Evolutionary conservation across 2,329 filamentous ascomycete genomes (phyloP), one percentile per base, ranked within the genome.

Genomic region (Laburnicola sp.): DNA sequence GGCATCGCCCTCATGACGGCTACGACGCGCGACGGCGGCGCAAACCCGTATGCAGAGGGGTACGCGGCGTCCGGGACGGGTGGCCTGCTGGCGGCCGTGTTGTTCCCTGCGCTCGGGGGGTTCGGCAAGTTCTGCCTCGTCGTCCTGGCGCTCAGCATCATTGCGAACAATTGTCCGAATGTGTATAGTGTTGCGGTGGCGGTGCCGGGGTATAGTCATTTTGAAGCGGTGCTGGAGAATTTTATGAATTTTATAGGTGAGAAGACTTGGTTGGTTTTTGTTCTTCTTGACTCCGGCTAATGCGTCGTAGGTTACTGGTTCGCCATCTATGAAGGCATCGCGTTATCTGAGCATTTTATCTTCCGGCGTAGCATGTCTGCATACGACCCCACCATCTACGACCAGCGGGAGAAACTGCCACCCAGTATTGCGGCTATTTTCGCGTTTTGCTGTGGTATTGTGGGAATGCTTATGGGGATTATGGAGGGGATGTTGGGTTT

Each of bases 81-180:
- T 23, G 88, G 87, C 23, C 75, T 91, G 3, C 78, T 91, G 11
- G 83, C 78, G 2, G 80, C 84, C 10, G 84, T 88, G 3, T 78
- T 90, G 1, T 77, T 86, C 50, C 81, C 82, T 6, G 79, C 79
- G 3, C 75, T 88, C 0, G 86, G 86, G 32, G 78, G 76, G 39
- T 90, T 91, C 66, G 88, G 88, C 56, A 80, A 87, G 65, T 89
- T 90, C 77, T 89, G 87, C 68, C 72, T 88, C 25, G 78, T 87
- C 46, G 76, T 88, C 40, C 78, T 89, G 6, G 83, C 84, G 2
- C 78, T 88, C 10, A 84, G 81, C 46, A 87, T 86, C 65, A 78
- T 88, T 55, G 86, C 84, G 51, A 88, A 86, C 74, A 88, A 88
- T 73, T 86, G 82, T 66, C 85, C 85, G 4, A 88, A 87, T 28